Percentiles rank a stretch among this genome's conserved stretches.
phyloP scores from a whole-genome alignment of 1,284 basidiomycete species.

The Stygiomarasmius scandens region DNA sequence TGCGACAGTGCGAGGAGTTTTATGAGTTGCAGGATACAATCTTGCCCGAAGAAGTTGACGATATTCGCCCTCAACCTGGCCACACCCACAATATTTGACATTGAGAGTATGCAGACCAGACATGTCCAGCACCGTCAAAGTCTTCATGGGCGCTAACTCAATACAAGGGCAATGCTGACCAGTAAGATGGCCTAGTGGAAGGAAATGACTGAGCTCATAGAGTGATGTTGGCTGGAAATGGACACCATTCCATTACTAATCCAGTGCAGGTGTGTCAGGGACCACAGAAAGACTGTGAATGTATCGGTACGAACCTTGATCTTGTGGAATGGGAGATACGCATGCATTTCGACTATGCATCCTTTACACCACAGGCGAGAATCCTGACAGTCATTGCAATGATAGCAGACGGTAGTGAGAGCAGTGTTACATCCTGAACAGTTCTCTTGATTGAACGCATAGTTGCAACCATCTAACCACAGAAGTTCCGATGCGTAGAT shows the following conservation, averaged over 20 bases:
- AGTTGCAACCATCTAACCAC: too few relatives aligned
- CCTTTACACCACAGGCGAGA: too few relatives aligned
- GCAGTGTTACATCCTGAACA: too few relatives aligned
- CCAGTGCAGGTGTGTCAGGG: too few relatives aligned
- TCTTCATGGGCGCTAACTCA: neutral
- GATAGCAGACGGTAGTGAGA: too few relatives aligned
- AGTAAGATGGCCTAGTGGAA: constrained; percentile 11
- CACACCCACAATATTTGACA: constrained; percentile 15
- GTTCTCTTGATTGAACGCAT: too few relatives aligned
- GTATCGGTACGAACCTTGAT: too few relatives aligned
- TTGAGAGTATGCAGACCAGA: constrained; percentile 12
- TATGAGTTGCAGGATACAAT: constrained; percentile 13
- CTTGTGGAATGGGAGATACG: too few relatives aligned
- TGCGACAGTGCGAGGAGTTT: constrained; percentile 8
- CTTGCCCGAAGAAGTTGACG: constrained; percentile 15
- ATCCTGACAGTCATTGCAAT: too few relatives aligned
- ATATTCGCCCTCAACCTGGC: neutral
- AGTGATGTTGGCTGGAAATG: constrained; percentile 9
- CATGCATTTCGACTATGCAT: too few relatives aligned
- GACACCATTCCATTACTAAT: constrained; percentile 15
- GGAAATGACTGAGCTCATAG: constrained; percentile 1
- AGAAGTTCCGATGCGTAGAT: too few relatives aligned
- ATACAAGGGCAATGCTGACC: neutral
- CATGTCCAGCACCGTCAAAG: constrained; percentile 11
- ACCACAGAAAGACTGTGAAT: too few relatives aligned